Percentiles rank a stretch among this genome's conserved stretches.
Evolutionary conservation across 805 yeast genomes (phyloP).

Genomic region (Pichia nakasei): DNA sequence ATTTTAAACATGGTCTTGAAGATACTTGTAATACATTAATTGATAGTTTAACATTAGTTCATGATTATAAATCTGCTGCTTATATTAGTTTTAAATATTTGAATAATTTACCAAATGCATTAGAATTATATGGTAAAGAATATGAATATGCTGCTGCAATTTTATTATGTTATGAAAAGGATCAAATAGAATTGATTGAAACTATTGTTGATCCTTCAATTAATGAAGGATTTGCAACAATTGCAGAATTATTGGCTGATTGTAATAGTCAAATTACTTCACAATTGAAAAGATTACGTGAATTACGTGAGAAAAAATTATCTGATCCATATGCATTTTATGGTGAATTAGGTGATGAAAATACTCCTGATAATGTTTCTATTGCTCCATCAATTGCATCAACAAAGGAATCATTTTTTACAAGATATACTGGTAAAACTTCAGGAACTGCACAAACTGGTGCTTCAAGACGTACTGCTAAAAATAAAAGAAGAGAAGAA

Average conservation of each 20-base stretch:
- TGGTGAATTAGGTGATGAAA: constrained; percentile 54
- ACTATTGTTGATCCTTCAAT: constrained; percentile 61
- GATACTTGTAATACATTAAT: constrained; percentile 55
- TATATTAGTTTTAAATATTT: constrained; percentile 58
- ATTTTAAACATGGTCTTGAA: constrained; percentile 30
- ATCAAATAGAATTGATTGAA: constrained; percentile 38
- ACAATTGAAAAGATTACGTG: constrained; percentile 76
- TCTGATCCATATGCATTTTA: constrained; percentile 83
- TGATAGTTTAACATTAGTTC: constrained; percentile 52
- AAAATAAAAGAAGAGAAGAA: constrained; percentile 90
- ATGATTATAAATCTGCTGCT: constrained; percentile 74
- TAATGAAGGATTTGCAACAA: constrained; percentile 78
- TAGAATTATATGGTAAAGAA: constrained; percentile 63
- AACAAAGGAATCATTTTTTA: constrained; percentile 85
- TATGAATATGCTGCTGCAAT: constrained; percentile 71
- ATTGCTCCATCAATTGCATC: constrained; percentile 92
- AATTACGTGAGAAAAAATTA: constrained; percentile 71
- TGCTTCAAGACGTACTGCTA: constrained; percentile 84
- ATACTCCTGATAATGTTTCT: constrained; percentile 88
- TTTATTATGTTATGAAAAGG: constrained; percentile 44
- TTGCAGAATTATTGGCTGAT: constrained; percentile 89
- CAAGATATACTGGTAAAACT: constrained; percentile 94
- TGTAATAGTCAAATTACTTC: constrained; percentile 79
- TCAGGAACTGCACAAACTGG: constrained; percentile 95
- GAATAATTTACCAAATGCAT: constrained; percentile 51